Evolutionary conservation across 1,284 basidiomycete species (phyloP), one percentile per base, ranked within the genome.

Genomic region (Ustilago lituana): DNA sequence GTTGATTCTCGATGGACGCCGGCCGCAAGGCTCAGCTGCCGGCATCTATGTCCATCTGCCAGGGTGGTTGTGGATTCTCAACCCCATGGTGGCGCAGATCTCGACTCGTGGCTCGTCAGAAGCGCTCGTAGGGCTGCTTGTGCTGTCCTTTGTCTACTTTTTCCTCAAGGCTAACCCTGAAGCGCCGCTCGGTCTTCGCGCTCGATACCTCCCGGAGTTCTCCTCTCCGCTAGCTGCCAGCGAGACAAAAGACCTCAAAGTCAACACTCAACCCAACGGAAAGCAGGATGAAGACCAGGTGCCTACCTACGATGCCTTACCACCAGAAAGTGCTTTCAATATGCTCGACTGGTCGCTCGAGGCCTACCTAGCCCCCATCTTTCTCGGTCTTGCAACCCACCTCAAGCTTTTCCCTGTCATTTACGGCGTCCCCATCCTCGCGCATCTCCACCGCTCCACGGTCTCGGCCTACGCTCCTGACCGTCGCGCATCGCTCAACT

Each of bases 101-200:
- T 94, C 94, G 0, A 98, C 95, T 0, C 88, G 95, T 9, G 96
- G 95, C 2, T 96, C 93, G 2, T 93, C 94, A 15, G 96, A 99
- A 83, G 89, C 92, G 0, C 84, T 96, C 2, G 87, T 98, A 3
- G 89, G 90, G 17, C 85, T 92, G 1, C 85, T 94, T 55, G 90
- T 97, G 35, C 86, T 97, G 24, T 83, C 87, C 27, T 89, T 90
- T 0, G 83, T 96, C n/a, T 67, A 67, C 46, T 64, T 72, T 23
- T 63, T 78, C 38, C 62, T 76, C 35, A 66, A 72, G 19, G 54
- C 71, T 6, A 77, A 73, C 41, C 76, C 76, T 8, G 75, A 77
- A 32, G 65, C 72, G 11, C 61, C 65, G 8, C 65, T 71, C 3
- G 56, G 60, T 7, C 43, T 65, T 10, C 36, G 17, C 4, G 40